Evolutionary conservation across 2,329 filamentous ascomycete genomes (phyloP).

Genomic region (Aspergillus sp.): DNA sequence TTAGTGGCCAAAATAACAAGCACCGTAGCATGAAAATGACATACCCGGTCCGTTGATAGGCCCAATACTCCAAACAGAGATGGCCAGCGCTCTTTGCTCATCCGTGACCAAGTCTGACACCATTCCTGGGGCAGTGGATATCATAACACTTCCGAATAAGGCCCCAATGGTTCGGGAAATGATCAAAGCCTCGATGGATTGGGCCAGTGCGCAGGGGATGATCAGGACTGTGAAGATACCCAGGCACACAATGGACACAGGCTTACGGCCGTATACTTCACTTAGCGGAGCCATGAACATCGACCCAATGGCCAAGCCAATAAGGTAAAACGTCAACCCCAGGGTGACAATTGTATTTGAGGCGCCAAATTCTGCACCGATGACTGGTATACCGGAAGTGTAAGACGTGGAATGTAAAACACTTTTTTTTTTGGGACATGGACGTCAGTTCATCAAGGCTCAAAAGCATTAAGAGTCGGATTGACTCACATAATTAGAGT

Average conservation of each 20-base stretch:
- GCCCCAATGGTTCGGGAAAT: constrained; percentile 72
- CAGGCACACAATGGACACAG: constrained; percentile 68
- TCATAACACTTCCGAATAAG: constrained; percentile 74
- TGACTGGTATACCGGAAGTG: constrained; percentile 68
- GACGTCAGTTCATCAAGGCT: background rate
- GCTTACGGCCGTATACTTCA: constrained; percentile 47
- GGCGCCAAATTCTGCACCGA: constrained; percentile 65
- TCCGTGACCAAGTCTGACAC: constrained; percentile 81
- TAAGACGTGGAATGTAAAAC: constrained; percentile 78
- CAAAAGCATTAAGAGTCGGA: background rate
- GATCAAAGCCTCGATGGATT: constrained; percentile 67
- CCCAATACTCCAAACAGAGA: constrained; percentile 79
- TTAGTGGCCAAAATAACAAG: background rate
- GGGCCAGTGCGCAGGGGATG: constrained; percentile 69
- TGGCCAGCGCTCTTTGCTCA: constrained; percentile 75
- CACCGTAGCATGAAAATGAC: constrained; percentile 5
- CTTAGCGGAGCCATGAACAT: constrained; percentile 70
- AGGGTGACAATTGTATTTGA: constrained; percentile 65
- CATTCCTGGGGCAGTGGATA: constrained; percentile 79
- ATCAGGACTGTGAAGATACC: constrained; percentile 66
- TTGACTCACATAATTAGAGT: constrained; percentile 53
- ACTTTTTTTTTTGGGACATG: constrained; percentile 22
- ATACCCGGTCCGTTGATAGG: constrained; percentile 72
- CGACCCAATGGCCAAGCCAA: constrained; percentile 71
- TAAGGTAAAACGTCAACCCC: constrained; percentile 75